phyloP scores from a whole-genome alignment of 305 asterid species.

The Withania somnifera region DNA sequence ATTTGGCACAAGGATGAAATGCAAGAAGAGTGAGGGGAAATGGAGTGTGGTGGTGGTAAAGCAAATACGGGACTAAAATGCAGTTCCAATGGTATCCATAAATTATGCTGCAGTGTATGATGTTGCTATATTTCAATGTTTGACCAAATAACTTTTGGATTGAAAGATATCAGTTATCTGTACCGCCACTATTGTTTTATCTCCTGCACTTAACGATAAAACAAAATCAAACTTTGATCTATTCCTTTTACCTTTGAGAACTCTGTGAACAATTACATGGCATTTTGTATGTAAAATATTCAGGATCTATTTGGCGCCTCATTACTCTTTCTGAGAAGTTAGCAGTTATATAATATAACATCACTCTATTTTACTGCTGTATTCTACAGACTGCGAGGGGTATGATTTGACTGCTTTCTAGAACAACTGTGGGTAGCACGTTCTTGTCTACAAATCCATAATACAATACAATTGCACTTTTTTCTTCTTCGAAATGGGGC shows the following conservation, averaged over 20 bases:
- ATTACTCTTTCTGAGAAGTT: conserved; percentile 4
- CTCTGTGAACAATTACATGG: background rate
- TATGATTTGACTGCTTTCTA: conserved; percentile 16
- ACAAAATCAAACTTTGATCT: background rate
- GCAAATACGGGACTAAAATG: background rate
- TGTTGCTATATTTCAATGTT: background rate
- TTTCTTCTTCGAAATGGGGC: conserved; percentile 44
- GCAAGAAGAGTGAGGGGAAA: background rate
- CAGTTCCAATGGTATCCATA: background rate
- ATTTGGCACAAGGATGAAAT: background rate
- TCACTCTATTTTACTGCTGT: conserved; percentile 3
- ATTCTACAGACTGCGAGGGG: conserved; percentile 14
- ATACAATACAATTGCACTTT: conserved; percentile 2
- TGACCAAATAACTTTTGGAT: background rate
- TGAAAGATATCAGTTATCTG: background rate
- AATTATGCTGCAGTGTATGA: background rate
- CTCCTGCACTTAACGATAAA: background rate
- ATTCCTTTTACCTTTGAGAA: background rate
- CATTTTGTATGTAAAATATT: background rate
- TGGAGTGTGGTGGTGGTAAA: background rate
- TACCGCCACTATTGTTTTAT: background rate
- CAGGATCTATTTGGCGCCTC: background rate
- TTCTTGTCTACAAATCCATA: background rate
- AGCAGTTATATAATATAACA: conserved; percentile 5
- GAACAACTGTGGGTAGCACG: background rate